A percentile compares a stretch with the other conserved stretches of the same genome.
Evolutionary conservation across 1,284 basidiomycete genomes (phyloP).

Genomic region (Microbotryum silenes-acaulis): DNA sequence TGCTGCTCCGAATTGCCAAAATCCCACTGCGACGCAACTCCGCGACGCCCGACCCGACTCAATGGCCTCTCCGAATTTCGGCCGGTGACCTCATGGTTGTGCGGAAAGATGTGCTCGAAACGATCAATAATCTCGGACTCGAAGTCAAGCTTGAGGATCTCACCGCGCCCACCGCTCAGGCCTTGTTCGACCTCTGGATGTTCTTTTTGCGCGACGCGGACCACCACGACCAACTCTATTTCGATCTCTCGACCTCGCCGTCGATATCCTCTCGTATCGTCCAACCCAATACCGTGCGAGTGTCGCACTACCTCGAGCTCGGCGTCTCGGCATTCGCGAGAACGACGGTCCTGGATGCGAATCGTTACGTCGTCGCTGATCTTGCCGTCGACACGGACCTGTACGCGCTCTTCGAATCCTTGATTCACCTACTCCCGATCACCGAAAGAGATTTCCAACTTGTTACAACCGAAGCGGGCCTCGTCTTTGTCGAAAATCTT

Average conservation of each 20-base stretch:
- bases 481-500: slow-evolving; percentile 70
- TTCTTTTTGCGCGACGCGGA: slow-evolving; percentile 32
- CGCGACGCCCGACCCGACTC: slow-evolving; percentile 30
- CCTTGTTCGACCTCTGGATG: slow-evolving; percentile 17
- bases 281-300: slow-evolving; percentile 43
- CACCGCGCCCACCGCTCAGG: background rate
- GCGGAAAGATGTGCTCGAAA: slow-evolving; percentile 26
- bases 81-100: slow-evolving; percentile 49
- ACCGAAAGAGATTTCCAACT: slow-evolving; percentile 67
- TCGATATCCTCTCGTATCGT: background rate
- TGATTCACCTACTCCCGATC: slow-evolving; percentile 75
- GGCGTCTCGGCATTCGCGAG: slow-evolving; percentile 77
- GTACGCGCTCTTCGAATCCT: slow-evolving; percentile 49
- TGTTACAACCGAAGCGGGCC: slow-evolving; percentile 56
- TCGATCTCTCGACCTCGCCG: slow-evolving; percentile 19
- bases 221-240: slow-evolving; percentile 15
- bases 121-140: slow-evolving; percentile 17
- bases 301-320: slow-evolving; percentile 57
- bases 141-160: slow-evolving; percentile 15
- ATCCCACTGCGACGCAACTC: slow-evolving; percentile 42
- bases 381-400: slow-evolving; percentile 57
- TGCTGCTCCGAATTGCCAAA: slow-evolving; percentile 57
- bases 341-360: slow-evolving; percentile 66
- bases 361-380: slow-evolving; percentile 63
- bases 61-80: slow-evolving; percentile 48